These are phyloP conservation scores for Fusarium subglutinans DNA, from an alignment of 2,329 filamentous ascomycete species.

Conservation along the genomic window DNA sequence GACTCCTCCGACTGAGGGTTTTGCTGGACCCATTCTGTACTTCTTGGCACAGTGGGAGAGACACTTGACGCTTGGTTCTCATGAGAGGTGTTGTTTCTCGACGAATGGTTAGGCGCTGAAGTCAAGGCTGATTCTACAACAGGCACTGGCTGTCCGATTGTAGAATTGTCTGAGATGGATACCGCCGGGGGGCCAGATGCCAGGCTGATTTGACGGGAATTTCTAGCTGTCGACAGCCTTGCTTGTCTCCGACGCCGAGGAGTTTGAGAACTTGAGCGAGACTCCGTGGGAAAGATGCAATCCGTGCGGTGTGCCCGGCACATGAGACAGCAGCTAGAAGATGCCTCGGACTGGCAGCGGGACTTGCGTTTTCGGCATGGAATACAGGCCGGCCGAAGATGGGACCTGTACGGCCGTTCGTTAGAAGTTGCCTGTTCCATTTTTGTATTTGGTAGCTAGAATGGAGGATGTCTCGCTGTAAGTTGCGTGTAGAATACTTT, in stretches of 20 bases:
- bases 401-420: constrained; percentile 66
- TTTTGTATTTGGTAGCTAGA: not conserved
- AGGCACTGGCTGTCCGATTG: not conserved
- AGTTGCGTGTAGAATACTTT: not conserved
- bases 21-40: not conserved
- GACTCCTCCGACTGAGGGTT: constrained; percentile 33
- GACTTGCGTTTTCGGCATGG: constrained; percentile 69
- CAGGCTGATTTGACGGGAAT: not conserved
- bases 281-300: constrained; percentile 61
- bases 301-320: constrained; percentile 67
- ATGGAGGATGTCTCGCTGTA: not conserved
- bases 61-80: not conserved
- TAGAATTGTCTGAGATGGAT: not conserved
- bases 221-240: not conserved
- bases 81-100: not conserved
- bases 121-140: not conserved
- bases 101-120: not conserved
- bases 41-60: not conserved
- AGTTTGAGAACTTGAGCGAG: constrained; percentile 33
- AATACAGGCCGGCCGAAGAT: constrained; percentile 68
- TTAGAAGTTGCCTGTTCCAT: constrained; percentile 15
- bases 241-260: constrained; percentile 19
- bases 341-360: constrained; percentile 66
- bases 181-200: not conserved
- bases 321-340: constrained; percentile 60